Evolutionary conservation across 1,284 basidiomycete genomes (phyloP), one percentile per base, ranked within the genome.

Genomic region (Fistulinella cinereoalba): DNA sequence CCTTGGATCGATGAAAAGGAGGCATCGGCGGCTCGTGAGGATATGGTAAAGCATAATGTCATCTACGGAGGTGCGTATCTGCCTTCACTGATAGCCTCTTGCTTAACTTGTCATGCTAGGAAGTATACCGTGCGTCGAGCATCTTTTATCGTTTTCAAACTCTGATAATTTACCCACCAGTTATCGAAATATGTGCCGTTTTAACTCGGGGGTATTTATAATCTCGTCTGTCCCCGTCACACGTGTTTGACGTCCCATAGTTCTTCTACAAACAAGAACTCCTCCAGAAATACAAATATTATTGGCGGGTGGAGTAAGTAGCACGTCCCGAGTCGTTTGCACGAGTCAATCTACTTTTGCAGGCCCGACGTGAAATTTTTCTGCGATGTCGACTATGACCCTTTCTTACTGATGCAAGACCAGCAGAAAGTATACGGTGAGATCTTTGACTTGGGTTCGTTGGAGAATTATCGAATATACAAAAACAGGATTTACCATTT

Each of bases 141-240:
- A 21, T 47, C 39, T 41, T 27, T 7, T 31, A 23, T 32, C n/a
- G 34, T 16, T 29, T 43, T 32, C 23, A 47, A 47, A 41, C 39
- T 16, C 49, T 51, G 6, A 55, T 23, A 46, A 32, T 36, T 40
- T 40, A 11, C 18, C 11, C 41, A 37, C 45, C 53, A 83, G 83
- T 31, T 92, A 92, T 60, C 83, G 88, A 42, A 90, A 92, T 54
- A 91, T 96, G 92, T 97, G 94, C 64, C 83, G 96, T 18, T 97
- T 86, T 73, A 93, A 97, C 67, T 92, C 90, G 45, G 93, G 93
- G 28, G 92, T 92, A 69, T 11, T 36, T 65, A 81, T 71, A 27
- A 21, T 31, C 11, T 13, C 27, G 13, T 13, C 25, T 13, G 40
- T 6, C 29, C 13, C 28, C 28, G 13, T 33, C 5, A 24, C 29